Evolutionary conservation across 495 filamentous ascomycete genomes (phyloP).

Genomic region (Venustampulla echinocandica): DNA sequence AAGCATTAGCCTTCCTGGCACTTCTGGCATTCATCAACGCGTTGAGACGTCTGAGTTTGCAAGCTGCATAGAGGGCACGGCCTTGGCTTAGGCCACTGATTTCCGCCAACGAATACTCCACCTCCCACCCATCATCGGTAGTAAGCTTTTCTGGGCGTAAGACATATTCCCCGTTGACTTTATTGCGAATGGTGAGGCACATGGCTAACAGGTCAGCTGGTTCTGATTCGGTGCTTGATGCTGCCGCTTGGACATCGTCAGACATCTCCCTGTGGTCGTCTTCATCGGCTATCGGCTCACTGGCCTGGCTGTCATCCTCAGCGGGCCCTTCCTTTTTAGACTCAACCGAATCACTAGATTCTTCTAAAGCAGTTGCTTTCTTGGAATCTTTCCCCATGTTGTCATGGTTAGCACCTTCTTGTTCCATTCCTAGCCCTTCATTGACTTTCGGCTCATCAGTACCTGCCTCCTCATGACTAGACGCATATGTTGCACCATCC

Average conservation of each 20-base stretch:
- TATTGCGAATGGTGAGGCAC: conserved; percentile 60
- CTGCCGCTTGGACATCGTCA: conserved; percentile 6
- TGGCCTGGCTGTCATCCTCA: no score
- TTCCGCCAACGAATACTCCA: conserved; percentile 70
- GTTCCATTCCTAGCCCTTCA: no score
- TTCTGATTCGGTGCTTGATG: conserved; percentile 9
- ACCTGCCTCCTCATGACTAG: no score
- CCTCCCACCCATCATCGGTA: conserved; percentile 51
- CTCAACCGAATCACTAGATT: not conserved
- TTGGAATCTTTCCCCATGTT: no score
- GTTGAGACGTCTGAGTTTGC: conserved; percentile 39
- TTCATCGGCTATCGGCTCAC: not conserved
- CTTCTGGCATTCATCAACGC: conserved; percentile 32
- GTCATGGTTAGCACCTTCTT: no score
- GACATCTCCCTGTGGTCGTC: not conserved
- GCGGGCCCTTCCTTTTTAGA: not conserved
- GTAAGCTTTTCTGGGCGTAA: conserved; percentile 47
- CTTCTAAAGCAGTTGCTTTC: not conserved
- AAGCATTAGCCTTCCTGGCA: conserved; percentile 28
- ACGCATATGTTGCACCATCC: no score
- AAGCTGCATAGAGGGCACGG: conserved; percentile 38
- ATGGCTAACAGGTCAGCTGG: conserved; percentile 47
- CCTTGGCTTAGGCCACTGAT: conserved; percentile 28
- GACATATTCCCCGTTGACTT: conserved; percentile 58
- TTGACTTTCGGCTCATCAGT: no score